Evolutionary conservation across 176 grass and related monocot species (phyloP), one percentile per base, ranked within the genome.

Genomic region (Puya raimondii): DNA sequence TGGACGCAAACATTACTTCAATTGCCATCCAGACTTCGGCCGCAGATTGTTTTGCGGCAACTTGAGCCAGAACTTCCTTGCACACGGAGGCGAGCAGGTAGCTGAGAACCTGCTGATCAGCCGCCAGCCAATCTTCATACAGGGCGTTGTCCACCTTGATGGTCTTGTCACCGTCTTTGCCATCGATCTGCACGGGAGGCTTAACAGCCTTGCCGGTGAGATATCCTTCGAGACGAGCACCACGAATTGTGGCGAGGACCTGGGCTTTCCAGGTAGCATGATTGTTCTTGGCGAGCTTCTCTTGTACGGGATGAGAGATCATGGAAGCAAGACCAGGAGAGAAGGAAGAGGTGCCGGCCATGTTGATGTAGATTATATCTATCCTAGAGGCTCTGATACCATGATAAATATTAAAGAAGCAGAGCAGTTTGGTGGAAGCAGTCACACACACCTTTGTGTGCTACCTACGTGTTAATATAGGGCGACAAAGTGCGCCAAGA

Each of bases 151-250:
- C 51, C 51, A 53, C 15, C 51, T 53, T 53, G 51, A 53, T 53
- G 51, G 2, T 53, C 51, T 53, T 53, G 51, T 53, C 51, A 53
- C 51, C 51, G 51, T 53, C 51, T 53, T 53, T 53, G 51, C 51
- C 51, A 53, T 53, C 51, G 51, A 53, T 53, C 51, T 53, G 51
- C 51, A 53, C 51, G 51, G 51, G 51, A 53, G 51, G 51, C 51
- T 53, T 53, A 53, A 53, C 51, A 23, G 23, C 23, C 23, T 23
- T 23, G 23, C 23, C 23, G 1, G 23, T 23, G 51, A 53, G 51
- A 53, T 53, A 53, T 53, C 51, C 51, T 53, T 53, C 51, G 51
- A 53, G 51, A 53, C 51, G 51, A 53, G 51, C 51, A 53, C 51
- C 51, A 53, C 51, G 51, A 53, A 53, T 53, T 53, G 51, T 53